Conservation (phyloP, 331 rosid genomes). For the Malus hybrid region DNA sequence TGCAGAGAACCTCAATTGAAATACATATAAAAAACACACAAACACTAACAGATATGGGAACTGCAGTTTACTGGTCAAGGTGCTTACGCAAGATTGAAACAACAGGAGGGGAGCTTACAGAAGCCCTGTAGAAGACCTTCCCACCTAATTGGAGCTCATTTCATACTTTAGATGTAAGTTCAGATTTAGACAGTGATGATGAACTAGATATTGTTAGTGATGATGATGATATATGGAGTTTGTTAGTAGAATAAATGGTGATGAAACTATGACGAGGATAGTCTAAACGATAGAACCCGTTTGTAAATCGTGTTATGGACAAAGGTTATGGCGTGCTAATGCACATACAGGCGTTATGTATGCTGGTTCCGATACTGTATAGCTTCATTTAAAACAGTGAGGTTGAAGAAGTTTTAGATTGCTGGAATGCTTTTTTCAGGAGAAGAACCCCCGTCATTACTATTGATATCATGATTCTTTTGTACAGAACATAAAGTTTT, state of each 20-base stretch:
- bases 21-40: too few relatives aligned
- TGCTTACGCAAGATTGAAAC: slow-evolving; percentile 75
- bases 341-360: not conserved
- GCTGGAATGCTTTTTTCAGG: not conserved
- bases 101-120: slow-evolving; percentile 81
- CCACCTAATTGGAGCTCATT: slow-evolving; percentile 85
- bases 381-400: not conserved
- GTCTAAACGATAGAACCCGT: slow-evolving; percentile 4
- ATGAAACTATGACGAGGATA: slow-evolving; percentile 13
- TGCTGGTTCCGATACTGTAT: not conserved
- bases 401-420: too few relatives aligned
- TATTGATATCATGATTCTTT: not conserved
- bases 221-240: slow-evolving; percentile 16
- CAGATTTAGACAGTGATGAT: slow-evolving; percentile 26
- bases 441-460: not conserved
- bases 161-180: slow-evolving; percentile 27
- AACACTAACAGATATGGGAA: slow-evolving; percentile 60
- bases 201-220: slow-evolving; percentile 24
- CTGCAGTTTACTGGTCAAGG: slow-evolving; percentile 93
- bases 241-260: slow-evolving; percentile 6
- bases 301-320: slow-evolving; percentile 6
- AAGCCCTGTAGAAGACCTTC: slow-evolving; percentile 82
- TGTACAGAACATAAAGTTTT: not conserved
- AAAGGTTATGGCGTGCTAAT: not conserved
- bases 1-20: too few relatives aligned